Percentiles rank a stretch among this genome's conserved stretches.
phyloP scores from a whole-genome alignment of 2,329 filamentous ascomycete species.

The Colletotrichum simmondsii region DNA sequence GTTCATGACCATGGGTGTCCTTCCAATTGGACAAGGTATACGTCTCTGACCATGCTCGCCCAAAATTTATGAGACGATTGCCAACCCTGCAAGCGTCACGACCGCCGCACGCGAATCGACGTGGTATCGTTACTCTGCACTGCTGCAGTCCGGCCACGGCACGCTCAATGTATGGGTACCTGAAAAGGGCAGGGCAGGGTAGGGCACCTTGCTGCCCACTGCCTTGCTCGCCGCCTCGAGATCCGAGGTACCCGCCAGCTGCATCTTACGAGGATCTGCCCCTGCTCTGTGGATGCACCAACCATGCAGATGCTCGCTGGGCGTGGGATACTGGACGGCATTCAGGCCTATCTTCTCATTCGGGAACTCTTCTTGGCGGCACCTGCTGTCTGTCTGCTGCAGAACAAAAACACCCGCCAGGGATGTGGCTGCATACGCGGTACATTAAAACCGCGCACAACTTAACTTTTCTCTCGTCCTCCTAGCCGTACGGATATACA shows the following conservation, averaged over 20 bases:
- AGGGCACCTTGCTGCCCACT: conserved; percentile 25
- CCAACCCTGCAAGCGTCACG: conserved; percentile 31
- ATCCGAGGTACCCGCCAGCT: conserved; percentile 34
- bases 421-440: conserved; percentile 19
- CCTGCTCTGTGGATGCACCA: conserved; percentile 25
- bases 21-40: conserved; percentile 17
- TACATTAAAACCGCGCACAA: conserved; percentile 27
- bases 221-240: conserved; percentile 20
- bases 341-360: conserved; percentile 20
- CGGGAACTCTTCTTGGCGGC: conserved; percentile 28
- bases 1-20: conserved; percentile 7
- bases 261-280: conserved; percentile 24
- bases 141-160: not conserved
- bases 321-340: conserved; percentile 29
- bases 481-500: not conserved
- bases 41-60: not conserved
- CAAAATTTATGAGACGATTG: conserved; percentile 28
- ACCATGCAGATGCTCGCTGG: conserved; percentile 13
- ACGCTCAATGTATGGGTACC: conserved; percentile 21
- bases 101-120: conserved; percentile 25
- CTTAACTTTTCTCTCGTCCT: not conserved
- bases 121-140: conserved; percentile 5
- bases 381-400: conserved; percentile 29
- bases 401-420: conserved; percentile 23
- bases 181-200: conserved; percentile 11